Base-by-base conservation (phyloP, 176 grass and related monocot genomes). In the Raddia distichophylla region DNA sequence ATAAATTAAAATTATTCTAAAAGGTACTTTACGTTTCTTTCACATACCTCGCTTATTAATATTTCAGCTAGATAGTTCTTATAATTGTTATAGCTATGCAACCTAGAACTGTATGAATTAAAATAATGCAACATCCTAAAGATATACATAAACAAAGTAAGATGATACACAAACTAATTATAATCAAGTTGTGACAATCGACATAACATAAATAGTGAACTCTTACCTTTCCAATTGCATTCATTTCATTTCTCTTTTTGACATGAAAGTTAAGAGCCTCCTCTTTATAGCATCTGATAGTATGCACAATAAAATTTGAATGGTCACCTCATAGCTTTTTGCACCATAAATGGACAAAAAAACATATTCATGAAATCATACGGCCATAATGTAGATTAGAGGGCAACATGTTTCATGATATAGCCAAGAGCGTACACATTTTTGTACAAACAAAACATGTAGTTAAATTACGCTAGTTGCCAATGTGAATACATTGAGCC, bases 201-300 rank as follows among this genome's bases (percentile, higher is more conserved):
- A n/a, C n/a, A n/a, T n/a, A n/a, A n/a, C n/a, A n/a, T n/a, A n/a
- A n/a, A n/a, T n/a, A n/a, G 19, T 34, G 44, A 60, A 15, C 65
- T 88, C 9, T 90, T 90, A 95, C 96, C 74, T 95, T 91, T 72
- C 93, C 96, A 84, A 93, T 68, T 63, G 74, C 84, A 66, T 61
- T 64, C 56, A 91, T 87, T 91, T 99, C 96, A 71, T 78, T 91
- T 17, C 88, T 87, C 81, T 99, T 99, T 86, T 86, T 87, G 81
- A 75, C 84, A 89, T 89, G 93, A 60, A 99, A 99, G 49, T 99
- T 90, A 78, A 99, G 91, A 56, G 96, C 91, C 64, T 99, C 96
- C 90, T 99, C 96, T 90, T 95, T 99, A 89, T 99, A 93, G 58
- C 85, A 78, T 88, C 93, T 99, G 82, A 51, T 62, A 35, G 47